Conservation (phyloP, 257 asterid genomes). For the Gardenia jasminoides region DNA sequence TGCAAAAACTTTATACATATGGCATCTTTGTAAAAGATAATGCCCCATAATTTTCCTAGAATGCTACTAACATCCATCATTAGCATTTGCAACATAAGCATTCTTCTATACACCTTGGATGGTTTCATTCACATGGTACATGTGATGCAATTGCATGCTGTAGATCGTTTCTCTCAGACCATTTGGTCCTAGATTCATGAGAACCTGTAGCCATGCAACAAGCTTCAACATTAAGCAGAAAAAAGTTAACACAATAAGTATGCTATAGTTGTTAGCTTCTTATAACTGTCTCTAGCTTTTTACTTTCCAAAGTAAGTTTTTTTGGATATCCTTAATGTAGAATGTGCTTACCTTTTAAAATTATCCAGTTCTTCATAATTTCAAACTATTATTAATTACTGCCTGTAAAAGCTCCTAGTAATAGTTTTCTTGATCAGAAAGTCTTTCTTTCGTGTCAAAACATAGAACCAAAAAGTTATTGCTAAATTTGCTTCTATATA, state of each 20-base stretch:
- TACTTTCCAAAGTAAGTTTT: background rate
- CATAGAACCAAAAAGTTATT: background rate
- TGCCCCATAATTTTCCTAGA: background rate
- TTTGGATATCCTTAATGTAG: background rate
- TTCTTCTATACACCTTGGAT: background rate
- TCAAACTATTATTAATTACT: no score
- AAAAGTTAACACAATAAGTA: background rate
- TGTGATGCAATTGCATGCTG: slow-evolving; percentile 39
- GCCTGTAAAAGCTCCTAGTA: background rate
- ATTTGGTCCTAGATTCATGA: slow-evolving; percentile 43
- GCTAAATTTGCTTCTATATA: background rate
- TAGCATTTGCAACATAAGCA: background rate
- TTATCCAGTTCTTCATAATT: background rate
- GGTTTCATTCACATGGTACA: slow-evolving; percentile 19
- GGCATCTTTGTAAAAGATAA: background rate
- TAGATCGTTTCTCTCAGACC: slow-evolving; percentile 49
- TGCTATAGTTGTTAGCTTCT: background rate
- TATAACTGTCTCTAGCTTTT: background rate
- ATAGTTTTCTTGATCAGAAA: background rate
- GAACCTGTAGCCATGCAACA: slow-evolving; percentile 15
- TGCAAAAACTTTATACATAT: background rate
- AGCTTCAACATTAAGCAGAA: background rate
- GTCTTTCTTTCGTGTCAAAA: background rate
- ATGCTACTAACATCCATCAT: background rate
- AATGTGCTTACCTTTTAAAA: background rate